phyloP scores from a whole-genome alignment of 306 rosid genomes.

The Quercus agrifolia region DNA sequence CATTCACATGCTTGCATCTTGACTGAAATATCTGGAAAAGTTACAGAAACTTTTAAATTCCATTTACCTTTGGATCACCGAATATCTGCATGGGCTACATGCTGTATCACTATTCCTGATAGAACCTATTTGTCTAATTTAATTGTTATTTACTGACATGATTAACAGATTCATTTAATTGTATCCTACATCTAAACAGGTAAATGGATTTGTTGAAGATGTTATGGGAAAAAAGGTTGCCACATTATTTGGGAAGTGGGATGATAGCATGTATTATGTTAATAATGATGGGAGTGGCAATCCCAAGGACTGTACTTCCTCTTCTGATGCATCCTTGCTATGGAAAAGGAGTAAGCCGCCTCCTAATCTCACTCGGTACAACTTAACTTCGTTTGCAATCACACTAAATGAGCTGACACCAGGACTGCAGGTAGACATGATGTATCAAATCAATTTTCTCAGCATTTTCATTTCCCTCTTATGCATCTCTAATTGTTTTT shows the following conservation, averaged over 20 bases:
- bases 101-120: neutral
- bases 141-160: neutral
- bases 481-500: conserved; percentile 52
- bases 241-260: conserved; percentile 91
- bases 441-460: conserved; percentile 30
- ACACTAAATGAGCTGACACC: conserved; percentile 77
- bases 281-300: conserved; percentile 55
- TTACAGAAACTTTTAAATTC: neutral
- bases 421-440: conserved; percentile 78
- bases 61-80: neutral
- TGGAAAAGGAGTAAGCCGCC: conserved; percentile 83
- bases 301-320: conserved; percentile 45
- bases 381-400: conserved; percentile 90
- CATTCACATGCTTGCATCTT: neutral
- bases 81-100: neutral
- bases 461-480: conserved; percentile 37
- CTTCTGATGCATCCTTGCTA: conserved; percentile 48
- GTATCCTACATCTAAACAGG: conserved; percentile 37
- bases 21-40: neutral
- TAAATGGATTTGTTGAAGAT: conserved; percentile 85
- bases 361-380: conserved; percentile 78
- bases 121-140: neutral
- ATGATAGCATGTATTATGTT: conserved; percentile 67
- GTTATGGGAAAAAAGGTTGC: conserved; percentile 57
- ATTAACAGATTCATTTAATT: conserved; percentile 6